Base-by-base conservation (phyloP, 2,329 filamentous ascomycete genomes). In the Pezicula carpinea region DNA sequence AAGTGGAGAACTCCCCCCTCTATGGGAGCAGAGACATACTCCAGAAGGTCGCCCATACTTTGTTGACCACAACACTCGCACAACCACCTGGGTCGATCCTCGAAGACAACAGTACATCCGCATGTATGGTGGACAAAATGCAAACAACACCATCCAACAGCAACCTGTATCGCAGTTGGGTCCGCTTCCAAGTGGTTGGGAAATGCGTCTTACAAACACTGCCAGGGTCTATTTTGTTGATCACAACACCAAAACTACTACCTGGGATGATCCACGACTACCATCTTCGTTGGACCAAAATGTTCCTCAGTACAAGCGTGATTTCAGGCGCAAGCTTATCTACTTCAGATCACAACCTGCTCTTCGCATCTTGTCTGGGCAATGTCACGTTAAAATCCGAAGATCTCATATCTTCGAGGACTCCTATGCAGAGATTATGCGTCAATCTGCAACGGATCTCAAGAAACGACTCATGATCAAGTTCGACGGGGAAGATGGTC, bases 381-480 rank as follows among this genome's bases (percentile, higher is more conserved):
- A 99, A 66, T 97, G 93, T 64, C 93, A 99, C 65, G 93, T 99
- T 69, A 99, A 99, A 75, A 89, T 99, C 56, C 82, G 93, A 59
- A 83, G 93, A 67, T 91, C 89, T 62, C 91, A 96, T 66, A 99
- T 99, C 57, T 99, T 99, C 59, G 93, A 99, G 68, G 93, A 99
- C 66, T 96, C 92, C 0, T 99, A 97, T 69, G 91, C 93, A 56
- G 93, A 99, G 69, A 96, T 99, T 58, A 96, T 96, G 75, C 83
- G 92, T 44, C 93, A 97, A 70, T 95, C 89, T 50, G 89, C 93
- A 42, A 91, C 87, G 14, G 93, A 99, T 67, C 72, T 99, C 53
- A 99, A 99, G 83, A 99, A 99, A 74, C 83, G 93, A 41, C 70
- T 99, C 55, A 99, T 99, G 93, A 96, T 99, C 71, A 99, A 99